phyloP scores from a whole-genome alignment of 345 rosid species.

The Hypericum androsaemum region DNA sequence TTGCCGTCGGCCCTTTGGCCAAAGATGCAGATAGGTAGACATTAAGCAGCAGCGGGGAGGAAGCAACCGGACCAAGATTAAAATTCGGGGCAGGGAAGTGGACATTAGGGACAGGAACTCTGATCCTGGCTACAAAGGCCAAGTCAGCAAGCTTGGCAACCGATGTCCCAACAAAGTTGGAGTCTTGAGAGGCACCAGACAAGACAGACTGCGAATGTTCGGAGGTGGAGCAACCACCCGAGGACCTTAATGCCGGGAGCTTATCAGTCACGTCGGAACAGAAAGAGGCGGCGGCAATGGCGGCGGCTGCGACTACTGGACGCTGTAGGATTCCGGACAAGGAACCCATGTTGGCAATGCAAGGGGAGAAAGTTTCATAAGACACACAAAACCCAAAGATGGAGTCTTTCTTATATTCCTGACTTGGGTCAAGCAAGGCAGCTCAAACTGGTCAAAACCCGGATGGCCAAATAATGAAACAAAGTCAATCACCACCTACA shows the following conservation, averaged over 20 bases:
- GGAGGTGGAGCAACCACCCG: conserved; percentile 25
- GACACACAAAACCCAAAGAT: background rate
- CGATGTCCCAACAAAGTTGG: conserved; percentile 43
- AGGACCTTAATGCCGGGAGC: conserved; percentile 32
- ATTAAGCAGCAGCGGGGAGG: conserved; percentile 39
- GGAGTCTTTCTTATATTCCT: no score
- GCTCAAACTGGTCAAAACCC: no score
- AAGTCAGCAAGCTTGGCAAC: conserved; percentile 55
- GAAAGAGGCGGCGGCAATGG: conserved; percentile 64
- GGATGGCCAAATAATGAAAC: no score
- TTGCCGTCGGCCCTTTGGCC: conserved; percentile 54
- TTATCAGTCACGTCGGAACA: conserved; percentile 58
- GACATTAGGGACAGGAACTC: conserved; percentile 51
- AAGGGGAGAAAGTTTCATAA: conserved; percentile 26
- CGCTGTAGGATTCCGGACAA: conserved; percentile 71
- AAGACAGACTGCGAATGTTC: conserved; percentile 23
- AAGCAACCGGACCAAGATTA: conserved; percentile 20
- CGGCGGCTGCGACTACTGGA: conserved; percentile 79
- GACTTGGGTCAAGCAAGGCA: no score
- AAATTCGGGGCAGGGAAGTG: conserved; percentile 26
- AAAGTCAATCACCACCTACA: no score
- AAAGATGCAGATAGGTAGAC: conserved; percentile 63
- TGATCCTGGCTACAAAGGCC: conserved; percentile 44
- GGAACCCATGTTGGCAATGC: conserved; percentile 49
- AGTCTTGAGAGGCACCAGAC: conserved; percentile 26